Conservation (phyloP, 805 yeast genomes). For the Saccharomycopsis babjevae region DNA sequence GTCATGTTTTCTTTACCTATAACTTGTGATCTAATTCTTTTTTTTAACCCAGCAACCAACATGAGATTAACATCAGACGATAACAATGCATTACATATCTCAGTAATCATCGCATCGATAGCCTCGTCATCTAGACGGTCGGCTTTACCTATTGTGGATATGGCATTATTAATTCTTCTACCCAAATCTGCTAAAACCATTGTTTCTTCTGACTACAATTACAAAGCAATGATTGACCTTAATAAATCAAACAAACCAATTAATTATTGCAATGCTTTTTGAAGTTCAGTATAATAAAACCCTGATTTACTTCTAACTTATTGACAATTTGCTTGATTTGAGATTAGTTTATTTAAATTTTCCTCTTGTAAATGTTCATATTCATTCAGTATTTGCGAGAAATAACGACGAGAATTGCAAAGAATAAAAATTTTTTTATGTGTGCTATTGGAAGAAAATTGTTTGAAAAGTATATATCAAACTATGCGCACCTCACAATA, state of each 20-base stretch:
- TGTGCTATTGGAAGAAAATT: background rate
- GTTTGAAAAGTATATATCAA: background rate
- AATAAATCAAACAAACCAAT: too few species aligned
- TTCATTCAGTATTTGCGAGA: background rate
- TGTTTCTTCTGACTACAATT: background rate
- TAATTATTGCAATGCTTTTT: background rate
- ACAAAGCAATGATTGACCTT: background rate
- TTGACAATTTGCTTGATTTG: too few species aligned
- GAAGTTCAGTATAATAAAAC: too few species aligned
- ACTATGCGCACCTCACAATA: background rate
- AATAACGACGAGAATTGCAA: background rate
- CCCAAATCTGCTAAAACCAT: conserved; percentile 51
- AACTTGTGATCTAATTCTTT: conserved; percentile 52
- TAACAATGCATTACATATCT: conserved; percentile 78
- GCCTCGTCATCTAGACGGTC: conserved; percentile 50
- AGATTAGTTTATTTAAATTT: too few species aligned
- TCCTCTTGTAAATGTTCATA: too few species aligned
- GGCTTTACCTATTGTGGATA: conserved; percentile 50
- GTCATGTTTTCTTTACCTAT: conserved; percentile 42
- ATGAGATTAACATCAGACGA: conserved; percentile 92
- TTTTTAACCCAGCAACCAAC: conserved; percentile 68
- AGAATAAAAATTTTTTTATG: background rate
- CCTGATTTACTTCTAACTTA: too few species aligned
- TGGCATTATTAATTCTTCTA: conserved; percentile 64
- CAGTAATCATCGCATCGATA: conserved; percentile 68